These are phyloP conservation scores for Suillus lakei DNA, from an alignment of 768 basidiomycete species.

Conservation along the genomic window DNA sequence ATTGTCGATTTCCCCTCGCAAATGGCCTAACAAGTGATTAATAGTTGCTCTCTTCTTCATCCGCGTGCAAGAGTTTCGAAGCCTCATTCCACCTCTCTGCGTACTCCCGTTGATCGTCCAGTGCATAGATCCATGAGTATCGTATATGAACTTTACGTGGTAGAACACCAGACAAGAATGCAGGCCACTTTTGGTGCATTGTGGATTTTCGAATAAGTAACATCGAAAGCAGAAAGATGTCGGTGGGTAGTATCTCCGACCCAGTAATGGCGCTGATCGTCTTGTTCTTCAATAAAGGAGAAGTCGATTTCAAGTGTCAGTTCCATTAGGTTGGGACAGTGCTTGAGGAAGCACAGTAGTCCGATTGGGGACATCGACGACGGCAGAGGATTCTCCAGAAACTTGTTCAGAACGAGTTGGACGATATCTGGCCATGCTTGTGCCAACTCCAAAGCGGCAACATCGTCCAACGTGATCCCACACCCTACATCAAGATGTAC, in stretches of 20 bases:
- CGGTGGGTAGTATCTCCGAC: background rate
- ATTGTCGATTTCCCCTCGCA: background rate
- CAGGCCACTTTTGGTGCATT: constrained; percentile 25
- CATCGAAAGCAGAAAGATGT: constrained; percentile 8
- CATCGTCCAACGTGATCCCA: constrained; percentile 24
- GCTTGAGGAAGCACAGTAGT: constrained; percentile 23
- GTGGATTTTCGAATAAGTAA: constrained; percentile 23
- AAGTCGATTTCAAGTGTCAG: constrained; percentile 29
- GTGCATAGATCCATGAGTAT: constrained; percentile 17
- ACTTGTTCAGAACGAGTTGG: constrained; percentile 1
- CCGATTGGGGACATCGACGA: constrained; percentile 21
- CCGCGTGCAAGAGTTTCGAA: constrained; percentile 23
- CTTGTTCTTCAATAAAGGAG: constrained; percentile 16
- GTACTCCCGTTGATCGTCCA: constrained; percentile 16
- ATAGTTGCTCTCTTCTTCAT: background rate
- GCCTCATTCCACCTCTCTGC: constrained; percentile 29
- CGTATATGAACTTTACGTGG: constrained; percentile 18
- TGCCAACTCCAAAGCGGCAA: constrained; percentile 20
- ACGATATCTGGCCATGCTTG: constrained; percentile 21
- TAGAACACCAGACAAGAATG: constrained; percentile 32
- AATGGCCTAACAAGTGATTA: background rate
- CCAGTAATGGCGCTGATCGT: constrained; percentile 4
- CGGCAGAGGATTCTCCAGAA: background rate
- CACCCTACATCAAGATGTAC: constrained; percentile 25
- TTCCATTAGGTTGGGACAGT: constrained; percentile 12